Evolutionary conservation across 106 monocot species (phyloP).

Genomic region (Iris macrosiphon): DNA sequence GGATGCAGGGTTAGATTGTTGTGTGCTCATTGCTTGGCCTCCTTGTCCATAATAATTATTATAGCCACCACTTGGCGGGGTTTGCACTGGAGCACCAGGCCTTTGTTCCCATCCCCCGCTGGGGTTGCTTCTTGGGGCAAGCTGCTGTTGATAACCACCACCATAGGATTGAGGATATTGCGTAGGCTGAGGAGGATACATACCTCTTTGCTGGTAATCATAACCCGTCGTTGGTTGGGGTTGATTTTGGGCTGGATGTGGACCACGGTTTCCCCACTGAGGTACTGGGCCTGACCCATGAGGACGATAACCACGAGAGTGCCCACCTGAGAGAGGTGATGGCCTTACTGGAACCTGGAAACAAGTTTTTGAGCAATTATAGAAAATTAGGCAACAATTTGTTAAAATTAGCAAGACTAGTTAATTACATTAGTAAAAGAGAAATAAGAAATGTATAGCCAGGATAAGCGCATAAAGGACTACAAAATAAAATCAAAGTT

Average conservation of each 20-base stretch:
- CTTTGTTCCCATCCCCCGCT: too few species aligned
- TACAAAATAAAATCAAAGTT: too few species aligned
- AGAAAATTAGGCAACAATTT: too few species aligned
- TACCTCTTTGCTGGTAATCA: conserved; percentile 50
- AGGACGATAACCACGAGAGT: conserved; percentile 36
- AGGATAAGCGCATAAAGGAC: too few species aligned
- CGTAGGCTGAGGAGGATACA: conserved; percentile 27
- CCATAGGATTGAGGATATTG: conserved; percentile 43
- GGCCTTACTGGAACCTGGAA: conserved; percentile 22
- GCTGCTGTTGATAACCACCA: conserved; percentile 22
- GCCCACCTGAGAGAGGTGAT: conserved; percentile 21
- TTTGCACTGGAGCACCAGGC: conserved; percentile 25
- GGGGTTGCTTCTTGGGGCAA: conserved; percentile 21
- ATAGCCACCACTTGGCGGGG: conserved; percentile 37
- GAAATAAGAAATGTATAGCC: too few species aligned
- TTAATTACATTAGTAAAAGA: too few species aligned
- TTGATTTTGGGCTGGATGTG: conserved; percentile 15
- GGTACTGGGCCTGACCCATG: conserved; percentile 34
- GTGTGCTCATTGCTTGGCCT: conserved; percentile 23
- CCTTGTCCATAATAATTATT: conserved; percentile 69
- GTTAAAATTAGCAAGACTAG: too few species aligned
- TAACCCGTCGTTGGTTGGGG: conserved; percentile 24
- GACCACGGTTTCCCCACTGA: conserved; percentile 47
- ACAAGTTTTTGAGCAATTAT: too few species aligned
- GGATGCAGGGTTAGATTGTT: conserved; percentile 19